Evolutionary conservation across 768 basidiomycete species (phyloP).

Genomic region (Leccinellum albellum): DNA sequence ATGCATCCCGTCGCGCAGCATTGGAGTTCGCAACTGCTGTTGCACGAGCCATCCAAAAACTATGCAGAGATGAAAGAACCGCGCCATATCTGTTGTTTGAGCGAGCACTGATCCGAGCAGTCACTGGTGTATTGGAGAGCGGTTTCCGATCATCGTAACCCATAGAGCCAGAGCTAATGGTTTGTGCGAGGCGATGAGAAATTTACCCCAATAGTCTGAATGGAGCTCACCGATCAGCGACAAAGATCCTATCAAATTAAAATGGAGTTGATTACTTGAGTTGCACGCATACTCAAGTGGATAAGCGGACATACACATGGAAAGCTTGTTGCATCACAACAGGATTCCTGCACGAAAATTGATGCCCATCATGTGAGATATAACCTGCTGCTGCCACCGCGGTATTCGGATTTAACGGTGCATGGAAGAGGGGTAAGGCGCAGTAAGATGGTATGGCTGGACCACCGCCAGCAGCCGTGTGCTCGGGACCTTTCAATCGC

Average conservation of each 20-base stretch:
- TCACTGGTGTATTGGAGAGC: conserved; percentile 40
- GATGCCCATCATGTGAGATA: conserved; percentile 54
- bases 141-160: conserved; percentile 37
- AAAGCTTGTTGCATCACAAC: conserved; percentile 49
- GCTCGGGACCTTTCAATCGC: conserved; percentile 44
- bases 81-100: conserved; percentile 54
- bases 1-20: conserved; percentile 45
- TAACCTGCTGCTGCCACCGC: conserved; percentile 39
- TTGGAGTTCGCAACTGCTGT: conserved; percentile 30
- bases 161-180: conserved; percentile 53
- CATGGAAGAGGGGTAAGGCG: conserved; percentile 51
- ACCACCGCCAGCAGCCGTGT: conserved; percentile 35
- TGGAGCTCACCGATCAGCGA: conserved; percentile 42
- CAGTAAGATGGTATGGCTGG: conserved; percentile 52
- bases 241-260: conserved; percentile 42
- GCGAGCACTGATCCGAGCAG: conserved; percentile 33
- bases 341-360: conserved; percentile 53
- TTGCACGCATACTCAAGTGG: rapidly evolving
- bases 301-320: conserved; percentile 47
- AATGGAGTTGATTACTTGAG: neutral
- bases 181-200: neutral
- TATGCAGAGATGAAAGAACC: conserved; percentile 51
- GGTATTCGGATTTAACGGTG: conserved; percentile 27
- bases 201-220: neutral
- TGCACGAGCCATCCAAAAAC: conserved; percentile 54